A percentile compares a stretch with the other conserved stretches of the same genome.
Conservation (phyloP, 2,329 filamentous ascomycete genomes). For the Monosporascus sp. region DNA sequence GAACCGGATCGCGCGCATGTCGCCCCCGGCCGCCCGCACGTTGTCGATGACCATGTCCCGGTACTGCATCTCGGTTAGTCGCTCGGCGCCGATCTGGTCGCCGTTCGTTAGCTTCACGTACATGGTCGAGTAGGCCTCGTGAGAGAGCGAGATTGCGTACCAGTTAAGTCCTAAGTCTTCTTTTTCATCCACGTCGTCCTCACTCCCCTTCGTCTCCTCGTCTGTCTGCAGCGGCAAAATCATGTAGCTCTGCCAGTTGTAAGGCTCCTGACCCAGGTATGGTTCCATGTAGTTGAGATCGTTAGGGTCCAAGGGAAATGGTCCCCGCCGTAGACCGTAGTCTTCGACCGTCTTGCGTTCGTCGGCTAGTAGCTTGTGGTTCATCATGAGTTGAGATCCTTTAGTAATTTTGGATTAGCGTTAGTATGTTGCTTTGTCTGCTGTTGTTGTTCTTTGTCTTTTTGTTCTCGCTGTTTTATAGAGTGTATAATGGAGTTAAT, state of each 20-base stretch:
- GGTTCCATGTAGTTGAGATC: background rate
- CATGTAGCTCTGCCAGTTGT: background rate
- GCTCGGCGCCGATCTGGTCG: background rate
- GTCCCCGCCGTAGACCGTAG: background rate
- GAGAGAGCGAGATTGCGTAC: constrained; percentile 3
- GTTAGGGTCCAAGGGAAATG: background rate
- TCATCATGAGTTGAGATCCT: too few species aligned
- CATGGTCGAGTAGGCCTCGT: constrained; percentile 5
- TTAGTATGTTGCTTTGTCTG: too few species aligned
- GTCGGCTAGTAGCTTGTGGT: background rate
- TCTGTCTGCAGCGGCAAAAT: background rate
- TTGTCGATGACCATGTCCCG: constrained; percentile 13
- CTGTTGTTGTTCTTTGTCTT: too few species aligned
- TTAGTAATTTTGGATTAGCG: too few species aligned
- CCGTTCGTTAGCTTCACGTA: background rate
- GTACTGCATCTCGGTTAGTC: constrained; percentile 6
- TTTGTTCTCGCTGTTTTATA: too few species aligned
- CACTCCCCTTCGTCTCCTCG: background rate
- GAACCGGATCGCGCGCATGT: constrained; percentile 4
- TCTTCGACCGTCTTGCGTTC: background rate
- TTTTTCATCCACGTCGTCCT: too few species aligned
- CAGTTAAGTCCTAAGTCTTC: background rate
- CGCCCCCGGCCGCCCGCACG: constrained; percentile 5
- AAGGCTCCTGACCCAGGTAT: background rate
- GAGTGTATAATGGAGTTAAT: too few species aligned